Base-by-base conservation (phyloP, 441 rosid genomes). In the Raphanus hybrid region DNA sequence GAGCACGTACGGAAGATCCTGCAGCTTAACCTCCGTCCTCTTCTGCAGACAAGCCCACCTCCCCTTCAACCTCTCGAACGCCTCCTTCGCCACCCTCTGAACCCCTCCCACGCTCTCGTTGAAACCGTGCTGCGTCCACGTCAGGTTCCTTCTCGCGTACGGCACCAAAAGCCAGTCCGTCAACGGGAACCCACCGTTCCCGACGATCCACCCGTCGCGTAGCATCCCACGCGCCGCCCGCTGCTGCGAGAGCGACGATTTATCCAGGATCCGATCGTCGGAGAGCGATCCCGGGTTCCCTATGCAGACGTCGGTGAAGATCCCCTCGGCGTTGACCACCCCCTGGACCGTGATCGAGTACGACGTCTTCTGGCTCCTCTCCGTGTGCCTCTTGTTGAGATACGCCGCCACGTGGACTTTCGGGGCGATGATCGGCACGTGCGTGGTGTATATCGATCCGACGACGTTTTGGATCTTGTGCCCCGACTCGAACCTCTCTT, bases 201-300 rank as follows among this genome's bases (percentile, higher is more conserved):
- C 98, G 8, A 84, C 94, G 61, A 90, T 76, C 90, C 91, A 89
- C 69, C 91, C 85, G 79, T 93, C 89, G 71, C 73, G 86, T n/a
- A 93, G 70, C 37, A 81, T 82, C n/a, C 95, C 91, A 20, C 87
- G 77, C 57, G 68, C 84, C 23, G 92, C 93, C 8, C 93, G 74
- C 74, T 90, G 91, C 73, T 86, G 85, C 23, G 64, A 80, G 69
- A 93, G 77, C 23, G 94, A 89, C 0, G 97, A 93, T 52, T 86
- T 89, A 3, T 90, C 92, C 2, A 93, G 76, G 50, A 93, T 91
- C 65, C 81, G 86, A 27, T 93, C 98, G 54, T 91, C 94, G 1
- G 87, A 75, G 85, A 91, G 86, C 4, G 98, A 93, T 0, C 98
- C 98, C 0, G 98, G 98, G 91, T 90, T 88, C 2, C 98, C 98